Evolutionary conservation across 257 asterid species (phyloP).

Genomic region (Catharanthus roseus): DNA sequence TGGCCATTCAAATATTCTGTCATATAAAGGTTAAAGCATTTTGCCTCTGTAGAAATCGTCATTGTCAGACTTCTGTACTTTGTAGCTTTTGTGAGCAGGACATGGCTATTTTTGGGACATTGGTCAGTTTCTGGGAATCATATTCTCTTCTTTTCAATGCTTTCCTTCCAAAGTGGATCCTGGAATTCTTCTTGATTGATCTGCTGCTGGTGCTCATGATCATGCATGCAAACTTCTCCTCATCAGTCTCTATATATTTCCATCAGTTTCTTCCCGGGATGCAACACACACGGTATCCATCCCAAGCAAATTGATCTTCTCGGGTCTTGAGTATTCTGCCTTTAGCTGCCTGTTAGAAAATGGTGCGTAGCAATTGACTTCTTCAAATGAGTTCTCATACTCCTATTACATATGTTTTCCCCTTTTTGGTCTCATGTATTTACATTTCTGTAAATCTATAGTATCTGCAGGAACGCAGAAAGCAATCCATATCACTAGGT

Average conservation of each 20-base stretch:
- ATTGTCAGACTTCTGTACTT: conserved; percentile 3
- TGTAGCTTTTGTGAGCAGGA: conserved; percentile 1
- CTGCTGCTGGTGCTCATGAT: conserved; percentile 25
- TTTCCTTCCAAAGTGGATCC: conserved; percentile 47
- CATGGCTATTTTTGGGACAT: conserved; percentile 10
- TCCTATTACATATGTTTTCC: not conserved
- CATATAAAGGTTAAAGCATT: not conserved
- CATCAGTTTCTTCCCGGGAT: conserved; percentile 3
- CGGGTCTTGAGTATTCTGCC: not conserved
- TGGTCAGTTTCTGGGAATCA: conserved; percentile 35
- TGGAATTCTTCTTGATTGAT: conserved; percentile 26
- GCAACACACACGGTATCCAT: conserved; percentile 1
- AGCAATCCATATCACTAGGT: conserved; percentile 42
- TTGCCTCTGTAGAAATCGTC: not conserved
- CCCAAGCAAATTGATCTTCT: conserved; percentile 1
- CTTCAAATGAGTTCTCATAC: not conserved
- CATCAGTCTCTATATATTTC: conserved; percentile 20
- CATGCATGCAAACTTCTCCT: conserved; percentile 3
- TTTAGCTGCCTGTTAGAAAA: conserved; percentile 4
- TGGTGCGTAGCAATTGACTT: conserved; percentile 5
- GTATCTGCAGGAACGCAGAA: conserved; percentile 30
- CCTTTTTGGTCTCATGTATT: not conserved
- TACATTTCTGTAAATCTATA: not conserved
- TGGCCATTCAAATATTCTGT: not conserved
- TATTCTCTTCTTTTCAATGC: conserved; percentile 37